Percentiles rank a stretch among this genome's conserved stretches.
Evolutionary conservation across 176 grass and related monocot genomes (phyloP).

Genomic region (Alopecurus myosuroides): DNA sequence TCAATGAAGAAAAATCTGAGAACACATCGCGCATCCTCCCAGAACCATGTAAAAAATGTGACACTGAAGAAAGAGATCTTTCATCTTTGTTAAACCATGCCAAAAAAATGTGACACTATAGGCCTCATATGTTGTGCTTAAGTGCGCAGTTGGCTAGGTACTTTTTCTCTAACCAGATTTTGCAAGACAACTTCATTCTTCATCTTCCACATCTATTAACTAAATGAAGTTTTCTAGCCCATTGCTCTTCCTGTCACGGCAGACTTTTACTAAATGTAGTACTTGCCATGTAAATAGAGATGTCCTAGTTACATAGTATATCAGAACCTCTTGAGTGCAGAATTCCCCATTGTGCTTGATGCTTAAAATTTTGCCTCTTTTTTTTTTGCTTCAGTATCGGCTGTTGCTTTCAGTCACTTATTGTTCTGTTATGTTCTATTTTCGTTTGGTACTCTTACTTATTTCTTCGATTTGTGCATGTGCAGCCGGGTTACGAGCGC

Average conservation of each 20-base stretch:
- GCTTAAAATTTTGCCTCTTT: neutral
- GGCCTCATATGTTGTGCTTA: neutral
- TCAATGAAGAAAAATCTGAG: neutral
- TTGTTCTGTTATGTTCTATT: neutral
- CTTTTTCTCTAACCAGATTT: neutral
- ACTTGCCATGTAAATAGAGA: neutral
- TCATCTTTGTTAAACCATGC: neutral
- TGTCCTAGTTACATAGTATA: neutral
- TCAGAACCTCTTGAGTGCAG: neutral
- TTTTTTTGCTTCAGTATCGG: neutral
- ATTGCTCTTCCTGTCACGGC: neutral
- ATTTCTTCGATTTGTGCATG: neutral
- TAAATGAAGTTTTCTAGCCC: neutral
- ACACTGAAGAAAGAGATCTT: neutral
- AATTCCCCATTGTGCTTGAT: neutral
- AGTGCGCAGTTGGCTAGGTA: neutral
- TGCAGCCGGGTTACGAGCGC: constrained; percentile 65
- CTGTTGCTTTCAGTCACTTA: neutral
- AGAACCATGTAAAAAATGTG: neutral
- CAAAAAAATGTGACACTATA: neutral
- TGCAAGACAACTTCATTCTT: neutral
- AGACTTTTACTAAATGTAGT: neutral
- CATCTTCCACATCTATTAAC: neutral
- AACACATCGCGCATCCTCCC: neutral
- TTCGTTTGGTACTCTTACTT: neutral